Evolutionary conservation across 495 filamentous ascomycete genomes (phyloP).

Genomic region (Geoglossum glabrum): DNA sequence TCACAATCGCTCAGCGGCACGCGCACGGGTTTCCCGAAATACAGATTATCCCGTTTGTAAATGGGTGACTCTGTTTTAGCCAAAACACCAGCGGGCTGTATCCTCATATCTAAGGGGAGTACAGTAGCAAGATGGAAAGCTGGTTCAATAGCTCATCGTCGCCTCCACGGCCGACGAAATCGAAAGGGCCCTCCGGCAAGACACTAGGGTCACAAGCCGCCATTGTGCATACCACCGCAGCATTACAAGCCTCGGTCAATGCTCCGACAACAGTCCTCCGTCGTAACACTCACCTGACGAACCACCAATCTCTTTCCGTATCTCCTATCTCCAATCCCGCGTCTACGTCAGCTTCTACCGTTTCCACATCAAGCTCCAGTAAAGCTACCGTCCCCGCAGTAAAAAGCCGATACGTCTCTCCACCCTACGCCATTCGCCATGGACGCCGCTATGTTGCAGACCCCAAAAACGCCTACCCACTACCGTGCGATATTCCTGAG

Average conservation of each 20-base stretch:
- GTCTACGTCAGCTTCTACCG: background rate
- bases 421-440: conserved; percentile 30
- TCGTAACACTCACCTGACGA: background rate
- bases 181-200: background rate
- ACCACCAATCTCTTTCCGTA: background rate
- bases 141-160: background rate
- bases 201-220: background rate
- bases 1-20: background rate
- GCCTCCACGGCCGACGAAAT: background rate
- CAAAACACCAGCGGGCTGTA: background rate
- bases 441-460: conserved; percentile 71
- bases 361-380: background rate
- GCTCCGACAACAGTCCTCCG: background rate
- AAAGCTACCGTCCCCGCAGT: background rate
- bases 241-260: background rate
- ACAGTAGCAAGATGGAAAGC: background rate
- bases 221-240: background rate
- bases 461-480: conserved; percentile 49
- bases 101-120: background rate
- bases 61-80: background rate
- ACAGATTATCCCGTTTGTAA: background rate
- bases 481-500: conserved; percentile 76
- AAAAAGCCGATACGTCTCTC: background rate
- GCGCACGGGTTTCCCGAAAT: background rate
- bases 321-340: background rate